phyloP scores from a whole-genome alignment of 2,329 filamentous ascomycete genomes.

The Neonectria neomacrospora region DNA sequence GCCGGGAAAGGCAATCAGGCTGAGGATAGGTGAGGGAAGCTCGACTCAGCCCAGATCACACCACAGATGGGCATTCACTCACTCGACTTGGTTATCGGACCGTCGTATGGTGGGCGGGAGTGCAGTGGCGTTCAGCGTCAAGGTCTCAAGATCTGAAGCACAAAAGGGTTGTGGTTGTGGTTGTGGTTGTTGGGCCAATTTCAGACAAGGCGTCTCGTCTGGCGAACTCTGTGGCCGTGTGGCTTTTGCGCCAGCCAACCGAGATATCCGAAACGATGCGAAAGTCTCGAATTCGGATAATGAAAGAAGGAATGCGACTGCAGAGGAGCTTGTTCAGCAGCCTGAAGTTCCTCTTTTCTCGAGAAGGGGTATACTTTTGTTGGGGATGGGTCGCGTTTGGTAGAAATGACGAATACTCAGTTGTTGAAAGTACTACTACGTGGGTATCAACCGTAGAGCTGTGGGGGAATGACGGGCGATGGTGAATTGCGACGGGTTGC shows the following conservation, averaged over 20 bases:
- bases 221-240: constrained; percentile 19
- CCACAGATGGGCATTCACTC: constrained; percentile 17
- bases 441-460: background rate
- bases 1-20: constrained; percentile 8
- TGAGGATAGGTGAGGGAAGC: constrained; percentile 12
- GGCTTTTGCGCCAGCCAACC: constrained; percentile 33
- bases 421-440: constrained; percentile 8
- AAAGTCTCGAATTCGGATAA: constrained; percentile 14
- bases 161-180: background rate
- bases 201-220: constrained; percentile 11
- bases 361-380: background rate
- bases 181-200: constrained; percentile 7
- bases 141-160: constrained; percentile 2
- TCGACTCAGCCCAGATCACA: constrained; percentile 10
- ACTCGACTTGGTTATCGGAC: background rate
- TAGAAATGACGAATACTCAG: background rate
- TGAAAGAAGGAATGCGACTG: constrained; percentile 10
- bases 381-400: background rate
- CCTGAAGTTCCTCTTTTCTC: background rate
- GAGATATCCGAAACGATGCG: constrained; percentile 30
- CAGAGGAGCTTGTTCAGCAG: background rate
- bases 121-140: background rate
- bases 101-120: background rate
- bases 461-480: background rate
- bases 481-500: background rate